Base-by-base conservation (phyloP, 768 basidiomycete species). In the Tulasnella sp. region DNA sequence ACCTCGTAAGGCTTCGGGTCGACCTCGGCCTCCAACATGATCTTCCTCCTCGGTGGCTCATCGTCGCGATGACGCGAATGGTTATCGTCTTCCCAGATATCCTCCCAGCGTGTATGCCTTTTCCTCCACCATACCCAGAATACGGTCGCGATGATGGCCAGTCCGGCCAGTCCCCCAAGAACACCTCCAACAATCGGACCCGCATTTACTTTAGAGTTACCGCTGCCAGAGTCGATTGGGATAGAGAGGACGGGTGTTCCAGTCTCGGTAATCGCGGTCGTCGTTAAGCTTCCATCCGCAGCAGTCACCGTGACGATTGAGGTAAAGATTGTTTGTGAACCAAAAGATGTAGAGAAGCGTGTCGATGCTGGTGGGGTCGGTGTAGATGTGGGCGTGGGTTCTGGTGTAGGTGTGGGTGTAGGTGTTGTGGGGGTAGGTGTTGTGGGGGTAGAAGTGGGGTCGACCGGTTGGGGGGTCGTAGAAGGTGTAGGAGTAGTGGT, bases 1-100 rank as follows among this genome's bases (percentile, higher is more conserved):
- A 56, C 54, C 44, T 56, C 42, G 25, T 56, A 56, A 12, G 54
- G 54, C 44, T 56, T 56, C 4, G 54, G 54, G 12, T 56, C 42
- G 24, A 43, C 43, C 25, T 56, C 54, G 11, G 44, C 27, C 15
- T 43, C 29, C n/a, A 43, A 43, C 54, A 56, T 44, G 44, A n/a
- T n/a, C n/a, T 43, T 46, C 7, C 43, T 22, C 54, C 54, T 42
- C 17, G 21, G 52, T 24, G 43, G 25, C 15, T 38, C n/a, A 10
- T 44, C 21, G 3, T 56, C 43, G 15, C 19, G 22, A 7, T 56
- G 44, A n/a, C 44, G 34, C 34, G 34, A 38, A 15, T 5, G 22
- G 27, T 42, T 42, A 5, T 56, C 54, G 22, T 46, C 44, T 25
- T 56, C 54, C 29, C 41, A 56, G 41, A 56, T 56, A 46, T 56